Evolutionary conservation across 2,329 filamentous ascomycete species (phyloP), one percentile per base, ranked within the genome.

Genomic region (Hirsutella thompsonii): DNA sequence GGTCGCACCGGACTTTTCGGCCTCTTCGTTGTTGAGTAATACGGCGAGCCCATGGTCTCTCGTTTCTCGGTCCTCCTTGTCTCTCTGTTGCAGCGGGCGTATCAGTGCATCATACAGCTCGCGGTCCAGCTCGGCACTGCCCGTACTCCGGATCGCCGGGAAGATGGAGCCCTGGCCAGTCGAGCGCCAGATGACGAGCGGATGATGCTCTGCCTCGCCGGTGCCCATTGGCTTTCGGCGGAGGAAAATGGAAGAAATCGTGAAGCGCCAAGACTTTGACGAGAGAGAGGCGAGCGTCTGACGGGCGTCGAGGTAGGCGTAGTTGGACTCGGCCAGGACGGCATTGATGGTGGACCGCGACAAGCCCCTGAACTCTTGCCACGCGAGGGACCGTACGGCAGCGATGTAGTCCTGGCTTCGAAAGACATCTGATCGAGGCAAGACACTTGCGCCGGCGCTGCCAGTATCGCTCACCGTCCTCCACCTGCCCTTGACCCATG

Each of bases 241-340:
- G 48, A 79, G 69, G 49, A 89, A 74, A n/a, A 89, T 66, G 8
- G 74, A 78, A 1, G 81, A 77, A 40, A 90, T 68, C 29, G 81
- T 79, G 45, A 81, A 83, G 37, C 82, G 74, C 85, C 85, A 92
- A 28, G 84, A 86, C 56, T 79, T 83, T 36, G 75, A 74, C 6
- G 80, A 79, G 11, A 90, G 61, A 2, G 70, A 71, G 40, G 83
- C 72, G 14, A 92, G 72, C 2, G 80, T 83, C 14, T 73, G 74
- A 29, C 84, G 72, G 11, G 83, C 79, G 23, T 80, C 72, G 19
- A 81, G 76, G 52, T 90, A 92, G 8, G 80, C 83, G 59, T 84
- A 79, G 60, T 92, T 92, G 53, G 74, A 77, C 58, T 92, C 85
- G 38, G 83, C 84, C 37, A 92, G 70, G 8, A 92, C 83, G 8